phyloP scores from a whole-genome alignment of 208 protist genomes.

The Angomonas ambiguus region DNA sequence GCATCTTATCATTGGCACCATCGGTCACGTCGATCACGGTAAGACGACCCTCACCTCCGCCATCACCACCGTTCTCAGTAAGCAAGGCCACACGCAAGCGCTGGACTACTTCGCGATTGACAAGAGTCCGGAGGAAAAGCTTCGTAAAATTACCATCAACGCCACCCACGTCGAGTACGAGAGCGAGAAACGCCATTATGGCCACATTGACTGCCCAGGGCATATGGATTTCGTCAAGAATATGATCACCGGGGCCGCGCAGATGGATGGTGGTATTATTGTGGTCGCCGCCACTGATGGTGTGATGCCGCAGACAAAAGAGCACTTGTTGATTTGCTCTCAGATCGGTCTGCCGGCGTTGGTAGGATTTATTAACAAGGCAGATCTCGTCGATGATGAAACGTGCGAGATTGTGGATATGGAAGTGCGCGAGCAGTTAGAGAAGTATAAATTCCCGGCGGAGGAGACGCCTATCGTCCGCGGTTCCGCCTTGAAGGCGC shows the following conservation, averaged over 20 bases:
- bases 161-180: constrained; percentile 98
- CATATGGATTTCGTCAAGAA: constrained; percentile 99
- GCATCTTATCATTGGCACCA: constrained; percentile 98
- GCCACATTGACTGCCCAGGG: constrained; percentile 99
- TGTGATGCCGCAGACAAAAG: constrained; percentile 99
- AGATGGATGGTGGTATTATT: constrained; percentile 93
- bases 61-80: constrained; percentile 95
- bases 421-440: constrained; percentile 95
- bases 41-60: constrained; percentile 99
- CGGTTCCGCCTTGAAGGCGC: constrained; percentile 95
- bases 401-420: constrained; percentile 96
- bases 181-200: constrained; percentile 97
- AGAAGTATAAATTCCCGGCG: constrained; percentile 92
- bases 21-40: constrained; percentile 99
- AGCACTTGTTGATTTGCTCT: constrained; percentile 98
- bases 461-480: constrained; percentile 86
- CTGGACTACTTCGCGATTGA: constrained; percentile 98
- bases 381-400: constrained; percentile 92
- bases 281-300: constrained; percentile 92
- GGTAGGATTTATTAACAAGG: constrained; percentile 99
- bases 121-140: constrained; percentile 98
- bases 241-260: constrained; percentile 99
- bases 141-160: constrained; percentile 99
- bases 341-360: constrained; percentile 96
- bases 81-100: constrained; percentile 73